phyloP scores from a whole-genome alignment of 1,284 basidiomycete genomes.

The Tylopilus sp. region DNA sequence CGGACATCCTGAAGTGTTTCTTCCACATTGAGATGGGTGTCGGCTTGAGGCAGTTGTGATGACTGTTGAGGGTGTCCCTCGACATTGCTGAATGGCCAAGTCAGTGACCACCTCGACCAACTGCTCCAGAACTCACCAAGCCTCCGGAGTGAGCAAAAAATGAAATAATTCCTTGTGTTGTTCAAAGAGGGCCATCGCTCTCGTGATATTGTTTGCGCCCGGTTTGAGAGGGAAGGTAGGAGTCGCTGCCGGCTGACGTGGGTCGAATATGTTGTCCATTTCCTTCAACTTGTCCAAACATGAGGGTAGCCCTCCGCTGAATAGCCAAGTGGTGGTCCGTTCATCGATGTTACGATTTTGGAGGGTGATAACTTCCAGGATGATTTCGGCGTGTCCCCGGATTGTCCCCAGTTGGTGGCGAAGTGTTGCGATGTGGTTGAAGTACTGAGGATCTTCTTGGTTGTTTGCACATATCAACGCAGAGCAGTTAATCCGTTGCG shows the following conservation, averaged over 20 bases:
- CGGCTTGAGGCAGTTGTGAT: no score
- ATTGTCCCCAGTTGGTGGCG: slow-evolving; percentile 1
- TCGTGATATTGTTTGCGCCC: background rate
- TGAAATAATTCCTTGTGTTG: background rate
- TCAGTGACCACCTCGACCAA: background rate
- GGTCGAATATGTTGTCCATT: background rate
- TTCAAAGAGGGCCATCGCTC: background rate
- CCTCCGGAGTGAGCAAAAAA: background rate
- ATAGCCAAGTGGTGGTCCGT: background rate
- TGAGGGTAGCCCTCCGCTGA: background rate
- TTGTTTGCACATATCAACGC: background rate
- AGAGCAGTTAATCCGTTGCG: background rate
- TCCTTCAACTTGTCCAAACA: slow-evolving; percentile 2
- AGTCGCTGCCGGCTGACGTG: no score
- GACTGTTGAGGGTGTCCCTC: background rate
- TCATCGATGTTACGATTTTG: background rate
- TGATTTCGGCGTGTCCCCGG: background rate
- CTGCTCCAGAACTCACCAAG: background rate
- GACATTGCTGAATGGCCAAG: background rate
- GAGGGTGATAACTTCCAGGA: background rate
- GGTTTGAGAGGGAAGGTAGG: background rate
- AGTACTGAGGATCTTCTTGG: background rate
- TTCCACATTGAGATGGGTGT: no score
- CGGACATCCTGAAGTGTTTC: background rate
- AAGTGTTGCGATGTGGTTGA: background rate